Evolutionary conservation across 345 rosid species (phyloP).

Genomic region (Clarkia xantiana): DNA sequence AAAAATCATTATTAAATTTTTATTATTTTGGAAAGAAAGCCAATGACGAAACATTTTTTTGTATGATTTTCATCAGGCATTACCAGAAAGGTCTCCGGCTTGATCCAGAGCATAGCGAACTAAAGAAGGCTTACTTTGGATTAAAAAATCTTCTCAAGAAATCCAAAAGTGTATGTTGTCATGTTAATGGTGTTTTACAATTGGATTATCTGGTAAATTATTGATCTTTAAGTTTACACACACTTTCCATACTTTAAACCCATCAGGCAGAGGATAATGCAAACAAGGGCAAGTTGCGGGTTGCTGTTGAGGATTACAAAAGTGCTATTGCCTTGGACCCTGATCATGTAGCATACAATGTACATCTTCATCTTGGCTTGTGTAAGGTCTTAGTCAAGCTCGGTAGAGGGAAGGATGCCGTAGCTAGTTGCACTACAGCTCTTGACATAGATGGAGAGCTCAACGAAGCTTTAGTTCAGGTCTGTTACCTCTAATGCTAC

Average conservation of each 20-base stretch:
- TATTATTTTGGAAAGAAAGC: not conserved
- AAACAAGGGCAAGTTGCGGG: constrained; percentile 78
- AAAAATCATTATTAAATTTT: no score
- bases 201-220: not conserved
- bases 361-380: constrained; percentile 85
- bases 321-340: constrained; percentile 84
- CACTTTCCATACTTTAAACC: constrained; percentile 7
- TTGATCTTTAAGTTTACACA: no score
- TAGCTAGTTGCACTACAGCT: constrained; percentile 68
- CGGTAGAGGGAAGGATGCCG: constrained; percentile 89
- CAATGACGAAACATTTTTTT: constrained; percentile 3
- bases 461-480: constrained; percentile 87
- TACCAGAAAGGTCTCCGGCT: constrained; percentile 92
- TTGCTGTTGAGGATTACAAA: constrained; percentile 82
- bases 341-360: constrained; percentile 66
- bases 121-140: constrained; percentile 94
- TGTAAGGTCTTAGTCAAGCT: constrained; percentile 86
- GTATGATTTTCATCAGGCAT: constrained; percentile 45
- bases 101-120: constrained; percentile 89
- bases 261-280: constrained; percentile 88
- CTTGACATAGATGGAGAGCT: constrained; percentile 74
- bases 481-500: constrained; percentile 8
- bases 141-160: constrained; percentile 88
- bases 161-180: constrained; percentile 65
- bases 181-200: not conserved